phyloP scores from a whole-genome alignment of 2,329 filamentous ascomycete genomes.

The Neospermospora avenae region DNA sequence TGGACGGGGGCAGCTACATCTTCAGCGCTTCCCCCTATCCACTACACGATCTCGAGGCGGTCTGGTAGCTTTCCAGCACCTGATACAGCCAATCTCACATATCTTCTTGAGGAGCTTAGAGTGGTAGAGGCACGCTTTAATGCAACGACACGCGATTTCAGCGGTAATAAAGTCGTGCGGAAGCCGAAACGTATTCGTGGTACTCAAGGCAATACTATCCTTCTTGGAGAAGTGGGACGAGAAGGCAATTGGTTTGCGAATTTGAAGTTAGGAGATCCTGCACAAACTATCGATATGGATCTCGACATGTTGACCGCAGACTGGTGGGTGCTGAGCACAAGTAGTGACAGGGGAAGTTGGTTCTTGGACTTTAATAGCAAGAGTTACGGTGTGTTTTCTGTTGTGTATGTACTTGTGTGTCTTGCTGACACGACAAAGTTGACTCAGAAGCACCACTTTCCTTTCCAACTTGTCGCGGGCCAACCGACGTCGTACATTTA shows the following conservation, averaged over 20 bases:
- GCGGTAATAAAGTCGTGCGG: constrained; percentile 20
- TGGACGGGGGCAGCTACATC: not conserved
- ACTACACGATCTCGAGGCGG: constrained; percentile 20
- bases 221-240: constrained; percentile 23
- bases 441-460: constrained; percentile 16
- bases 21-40: constrained; percentile 17
- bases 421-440: constrained; percentile 4
- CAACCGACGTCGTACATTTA: constrained; percentile 20
- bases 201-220: constrained; percentile 16
- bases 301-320: constrained; percentile 27
- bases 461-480: constrained; percentile 21
- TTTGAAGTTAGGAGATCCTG: constrained; percentile 22
- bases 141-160: constrained; percentile 20
- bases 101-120: constrained; percentile 15
- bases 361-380: constrained; percentile 21
- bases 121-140: constrained; percentile 16
- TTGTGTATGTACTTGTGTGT: not conserved
- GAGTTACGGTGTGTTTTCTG: constrained; percentile 17
- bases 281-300: constrained; percentile 23
- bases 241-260: constrained; percentile 23
- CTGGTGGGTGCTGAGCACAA: constrained; percentile 21
- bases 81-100: constrained; percentile 17
- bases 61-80: constrained; percentile 20
- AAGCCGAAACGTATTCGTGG: constrained; percentile 17
- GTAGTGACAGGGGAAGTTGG: constrained; percentile 17